Percentiles rank a stretch among this genome's conserved stretches.
Evolutionary conservation across 345 rosid species (phyloP).

Genomic region (Eucalyptus sp.): DNA sequence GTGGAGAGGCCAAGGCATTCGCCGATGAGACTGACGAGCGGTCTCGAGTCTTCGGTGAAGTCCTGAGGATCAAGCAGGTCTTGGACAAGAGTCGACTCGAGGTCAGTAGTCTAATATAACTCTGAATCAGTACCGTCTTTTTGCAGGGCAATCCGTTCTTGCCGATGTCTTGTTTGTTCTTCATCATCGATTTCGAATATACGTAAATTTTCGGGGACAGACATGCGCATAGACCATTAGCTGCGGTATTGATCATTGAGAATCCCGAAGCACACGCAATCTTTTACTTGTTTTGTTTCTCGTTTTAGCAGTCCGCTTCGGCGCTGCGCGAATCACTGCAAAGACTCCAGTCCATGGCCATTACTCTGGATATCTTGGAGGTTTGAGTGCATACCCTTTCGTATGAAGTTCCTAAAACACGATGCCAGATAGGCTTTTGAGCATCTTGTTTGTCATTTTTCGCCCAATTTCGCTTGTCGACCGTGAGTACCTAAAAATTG

Average conservation of each 20-base stretch:
- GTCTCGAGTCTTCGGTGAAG: conserved; percentile 45
- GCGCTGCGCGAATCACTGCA: not conserved
- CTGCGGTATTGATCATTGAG: not conserved
- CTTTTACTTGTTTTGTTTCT: not conserved
- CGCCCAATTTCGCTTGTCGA: not conserved
- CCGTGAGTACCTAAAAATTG: not conserved
- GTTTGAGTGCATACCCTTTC: not conserved
- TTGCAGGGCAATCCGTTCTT: not conserved
- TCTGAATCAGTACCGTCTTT: not conserved
- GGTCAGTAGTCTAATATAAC: not conserved
- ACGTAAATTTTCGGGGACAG: not conserved
- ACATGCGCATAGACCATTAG: not conserved
- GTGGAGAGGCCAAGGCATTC: conserved; percentile 68
- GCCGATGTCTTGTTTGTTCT: not conserved
- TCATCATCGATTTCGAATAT: not conserved
- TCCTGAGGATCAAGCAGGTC: conserved; percentile 42
- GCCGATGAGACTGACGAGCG: conserved; percentile 72
- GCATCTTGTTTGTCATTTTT: not conserved
- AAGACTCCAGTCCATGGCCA: not conserved
- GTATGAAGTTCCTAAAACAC: not conserved
- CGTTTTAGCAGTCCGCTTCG: not conserved
- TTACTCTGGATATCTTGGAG: not conserved
- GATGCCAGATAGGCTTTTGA: not conserved
- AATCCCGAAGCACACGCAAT: not conserved
- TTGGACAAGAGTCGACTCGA: not conserved